phyloP scores from a whole-genome alignment of 208 protist species.

The Naegleria lovaniensis region DNA sequence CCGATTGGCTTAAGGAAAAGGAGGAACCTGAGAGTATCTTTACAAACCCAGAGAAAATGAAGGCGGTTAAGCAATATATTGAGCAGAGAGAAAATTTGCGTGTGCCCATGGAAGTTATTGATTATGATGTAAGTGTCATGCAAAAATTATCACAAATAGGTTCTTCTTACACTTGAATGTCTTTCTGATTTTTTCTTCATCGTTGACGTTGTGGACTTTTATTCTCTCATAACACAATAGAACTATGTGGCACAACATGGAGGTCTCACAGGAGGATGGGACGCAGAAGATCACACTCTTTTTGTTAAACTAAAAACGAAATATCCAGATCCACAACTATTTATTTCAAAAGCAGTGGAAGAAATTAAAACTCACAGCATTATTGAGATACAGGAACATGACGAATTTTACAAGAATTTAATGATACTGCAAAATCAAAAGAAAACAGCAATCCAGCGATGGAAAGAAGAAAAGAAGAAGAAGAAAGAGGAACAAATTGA shows the following conservation, averaged over 20 bases:
- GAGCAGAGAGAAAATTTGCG: not conserved
- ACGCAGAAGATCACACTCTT: not conserved
- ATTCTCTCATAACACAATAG: too few relatives aligned
- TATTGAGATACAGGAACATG: conserved; percentile 1
- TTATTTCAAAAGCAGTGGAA: not conserved
- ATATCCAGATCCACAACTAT: not conserved
- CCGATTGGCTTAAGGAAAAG: not conserved
- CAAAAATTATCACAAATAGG: too few relatives aligned
- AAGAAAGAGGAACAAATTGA: not conserved
- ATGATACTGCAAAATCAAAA: not conserved
- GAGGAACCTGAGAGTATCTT: not conserved
- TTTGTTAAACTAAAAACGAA: not conserved
- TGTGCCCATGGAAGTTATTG: not conserved
- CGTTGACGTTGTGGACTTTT: too few relatives aligned
- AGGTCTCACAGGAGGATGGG: conserved; percentile 3
- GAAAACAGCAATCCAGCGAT: not conserved
- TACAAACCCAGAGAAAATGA: not conserved
- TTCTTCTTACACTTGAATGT: too few relatives aligned
- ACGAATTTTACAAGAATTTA: not conserved
- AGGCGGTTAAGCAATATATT: not conserved
- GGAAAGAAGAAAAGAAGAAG: not conserved
- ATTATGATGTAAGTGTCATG: not conserved
- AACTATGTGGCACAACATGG: not conserved
- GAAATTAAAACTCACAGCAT: not conserved
- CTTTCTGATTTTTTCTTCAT: too few relatives aligned